Evolutionary conservation across 2,329 filamentous ascomycete genomes (phyloP).

Genomic region (Camptophora hylomeconis): DNA sequence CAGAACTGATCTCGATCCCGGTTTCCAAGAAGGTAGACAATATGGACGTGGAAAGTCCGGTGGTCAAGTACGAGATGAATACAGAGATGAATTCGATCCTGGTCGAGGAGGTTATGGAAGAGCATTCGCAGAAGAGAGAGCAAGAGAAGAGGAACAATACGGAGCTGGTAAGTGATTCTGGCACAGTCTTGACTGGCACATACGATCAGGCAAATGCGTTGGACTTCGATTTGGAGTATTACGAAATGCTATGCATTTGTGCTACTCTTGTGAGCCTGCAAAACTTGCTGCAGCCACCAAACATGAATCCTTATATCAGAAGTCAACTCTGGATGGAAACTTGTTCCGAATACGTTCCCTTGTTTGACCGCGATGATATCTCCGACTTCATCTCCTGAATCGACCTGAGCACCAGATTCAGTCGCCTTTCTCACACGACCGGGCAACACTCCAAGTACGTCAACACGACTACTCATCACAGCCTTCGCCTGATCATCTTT

Average conservation of each 20-base stretch:
- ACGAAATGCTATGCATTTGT: no score
- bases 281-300: conserved; percentile 78
- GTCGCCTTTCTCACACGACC: conserved; percentile 37
- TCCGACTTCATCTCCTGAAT: conserved; percentile 32
- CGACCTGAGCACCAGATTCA: conserved; percentile 27
- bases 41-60: conserved; percentile 93
- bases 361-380: conserved; percentile 84
- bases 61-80: conserved; percentile 94
- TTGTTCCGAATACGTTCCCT: conserved; percentile 85
- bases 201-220: no score
- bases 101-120: conserved; percentile 81
- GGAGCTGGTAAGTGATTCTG: conserved; percentile 30
- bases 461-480: conserved; percentile 37
- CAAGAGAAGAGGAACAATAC: conserved; percentile 47
- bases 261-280: conserved; percentile 22
- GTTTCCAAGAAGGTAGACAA: conserved; percentile 89
- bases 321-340: conserved; percentile 91
- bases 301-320: conserved; percentile 75
- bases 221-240: no score
- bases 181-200: neutral
- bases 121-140: conserved; percentile 53
- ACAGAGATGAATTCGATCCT: conserved; percentile 91
- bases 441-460: conserved; percentile 45
- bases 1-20: conserved; percentile 85
- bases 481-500: conserved; percentile 32